These are phyloP conservation scores for Aureobasidium sp. DNA, from an alignment of 2,329 filamentous ascomycete genomes.

Conservation along the genomic window DNA sequence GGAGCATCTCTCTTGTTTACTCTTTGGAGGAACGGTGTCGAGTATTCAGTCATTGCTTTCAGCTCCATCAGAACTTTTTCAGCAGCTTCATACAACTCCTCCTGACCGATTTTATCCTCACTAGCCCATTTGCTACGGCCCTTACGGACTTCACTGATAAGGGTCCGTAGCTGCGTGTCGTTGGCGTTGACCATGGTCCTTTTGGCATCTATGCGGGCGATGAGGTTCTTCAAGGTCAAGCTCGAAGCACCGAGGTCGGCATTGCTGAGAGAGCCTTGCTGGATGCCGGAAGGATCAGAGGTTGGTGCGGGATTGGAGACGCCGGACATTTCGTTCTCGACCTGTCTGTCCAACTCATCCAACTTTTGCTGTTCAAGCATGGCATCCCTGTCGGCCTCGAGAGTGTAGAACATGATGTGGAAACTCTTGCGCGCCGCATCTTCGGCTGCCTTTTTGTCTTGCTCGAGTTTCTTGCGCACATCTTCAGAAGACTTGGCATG, in stretches of 20 bases:
- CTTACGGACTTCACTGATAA: conserved; percentile 97
- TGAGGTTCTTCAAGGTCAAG: conserved; percentile 91
- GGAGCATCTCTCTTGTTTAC: conserved; percentile 97
- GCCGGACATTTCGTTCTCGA: conserved; percentile 88
- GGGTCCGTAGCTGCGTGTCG: conserved; percentile 79
- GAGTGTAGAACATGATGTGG: conserved; percentile 86
- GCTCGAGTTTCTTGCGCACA: conserved; percentile 86
- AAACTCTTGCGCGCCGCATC: conserved; percentile 86
- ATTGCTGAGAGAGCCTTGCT: conserved; percentile 82
- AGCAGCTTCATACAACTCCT: conserved; percentile 92
- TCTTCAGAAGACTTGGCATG: conserved; percentile 71
- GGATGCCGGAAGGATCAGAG: conserved; percentile 42
- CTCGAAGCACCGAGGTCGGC: conserved; percentile 94
- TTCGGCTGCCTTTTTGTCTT: conserved; percentile 83
- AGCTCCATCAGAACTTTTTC: conserved; percentile 97
- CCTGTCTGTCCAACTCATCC: conserved; percentile 91
- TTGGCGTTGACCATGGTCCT: conserved; percentile 84
- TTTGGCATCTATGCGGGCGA: conserved; percentile 90
- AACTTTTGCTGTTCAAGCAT: conserved; percentile 97
- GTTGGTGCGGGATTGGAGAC: conserved; percentile 38
- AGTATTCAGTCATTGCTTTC: conserved; percentile 95
- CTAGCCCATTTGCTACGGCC: conserved; percentile 98
- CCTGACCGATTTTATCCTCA: conserved; percentile 94
- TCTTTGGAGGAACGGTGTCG: conserved; percentile 85
- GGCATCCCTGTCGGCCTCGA: conserved; percentile 89